Base-by-base conservation (phyloP, 441 rosid genomes). In the Arabidopsis hybrid region DNA sequence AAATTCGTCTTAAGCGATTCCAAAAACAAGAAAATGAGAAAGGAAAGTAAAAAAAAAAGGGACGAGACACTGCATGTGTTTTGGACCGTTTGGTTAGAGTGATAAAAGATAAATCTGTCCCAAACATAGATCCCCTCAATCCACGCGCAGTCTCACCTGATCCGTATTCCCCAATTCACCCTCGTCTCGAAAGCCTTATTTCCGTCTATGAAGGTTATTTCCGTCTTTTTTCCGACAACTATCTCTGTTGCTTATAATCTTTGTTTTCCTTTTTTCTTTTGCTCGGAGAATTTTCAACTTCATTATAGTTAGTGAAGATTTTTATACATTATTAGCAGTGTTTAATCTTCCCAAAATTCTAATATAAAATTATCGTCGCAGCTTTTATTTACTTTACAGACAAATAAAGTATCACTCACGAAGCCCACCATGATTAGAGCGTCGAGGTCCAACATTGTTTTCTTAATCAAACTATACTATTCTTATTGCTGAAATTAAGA, bases 371-470 rank as follows among this genome's bases (percentile, higher is more conserved):
- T 31, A 71, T 76, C 62, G 21, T 70, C 39, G 76, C 80, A 76
- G 80, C 80, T 76, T 76, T 76, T 63, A 38, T 76, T 76, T 76
- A 58, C 80, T 76, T 76, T 76, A 67, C 76, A 76, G 76, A 65
- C 80, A 71, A 70, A 71, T 71, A 76, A 76, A 76, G 80, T 69
- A 76, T 65, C 76, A 58, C n/a, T 76, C 67, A 50, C 71, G 51
- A 76, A 76, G 50, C 80, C 76, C 67, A 65, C 76, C 80, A 76
- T 76, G 80, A 76, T 65, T 76, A 71, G 71, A 70, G 67, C 71
- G 67, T 70, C 72, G 38, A 70, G 61, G 76, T 59, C 76, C 50
- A 65, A 76, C 71, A 39, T 39, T 76, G 60, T 56, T 43, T 43
- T 72, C 17, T 56, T 55, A 53, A 56, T 53, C 36, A 59, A 5